Evolutionary conservation across 768 basidiomycete species (phyloP).

Genomic region (Lentinula sp.): DNA sequence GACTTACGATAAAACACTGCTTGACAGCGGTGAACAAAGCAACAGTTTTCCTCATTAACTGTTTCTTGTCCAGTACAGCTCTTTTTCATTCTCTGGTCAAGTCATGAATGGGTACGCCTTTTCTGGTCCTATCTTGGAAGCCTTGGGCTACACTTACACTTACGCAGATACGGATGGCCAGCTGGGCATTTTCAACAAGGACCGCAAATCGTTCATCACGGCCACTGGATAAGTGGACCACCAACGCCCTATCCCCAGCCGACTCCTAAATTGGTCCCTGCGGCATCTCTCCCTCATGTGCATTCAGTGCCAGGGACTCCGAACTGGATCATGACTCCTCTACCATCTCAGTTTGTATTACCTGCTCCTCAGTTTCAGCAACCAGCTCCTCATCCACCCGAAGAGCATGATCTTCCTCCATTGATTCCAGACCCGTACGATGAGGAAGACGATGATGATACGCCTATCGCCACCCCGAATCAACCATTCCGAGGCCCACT

Average conservation of each 20-base stretch:
- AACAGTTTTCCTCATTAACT: neutral
- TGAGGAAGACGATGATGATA: neutral
- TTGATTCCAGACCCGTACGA: neutral
- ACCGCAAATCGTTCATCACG: neutral
- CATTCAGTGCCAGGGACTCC: neutral
- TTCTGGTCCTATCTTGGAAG: neutral
- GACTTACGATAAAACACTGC: too few relatives aligned
- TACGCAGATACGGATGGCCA: neutral
- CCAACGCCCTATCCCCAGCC: neutral
- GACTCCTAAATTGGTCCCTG: neutral
- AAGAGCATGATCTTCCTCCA: neutral
- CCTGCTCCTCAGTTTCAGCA: neutral
- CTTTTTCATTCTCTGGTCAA: too few relatives aligned
- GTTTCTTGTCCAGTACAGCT: neutral
- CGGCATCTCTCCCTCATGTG: neutral
- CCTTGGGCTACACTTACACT: neutral
- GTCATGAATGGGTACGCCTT: too few relatives aligned
- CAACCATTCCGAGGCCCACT: neutral
- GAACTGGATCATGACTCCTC: neutral
- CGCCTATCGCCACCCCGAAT: neutral
- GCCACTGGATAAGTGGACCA: neutral
- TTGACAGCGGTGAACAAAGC: neutral
- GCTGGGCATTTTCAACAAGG: neutral
- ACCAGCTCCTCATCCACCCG: neutral
- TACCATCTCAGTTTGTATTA: neutral